Evolutionary conservation across 1,284 basidiomycete species (phyloP).

Genomic region (Austroboletus novae-zelandiae): DNA sequence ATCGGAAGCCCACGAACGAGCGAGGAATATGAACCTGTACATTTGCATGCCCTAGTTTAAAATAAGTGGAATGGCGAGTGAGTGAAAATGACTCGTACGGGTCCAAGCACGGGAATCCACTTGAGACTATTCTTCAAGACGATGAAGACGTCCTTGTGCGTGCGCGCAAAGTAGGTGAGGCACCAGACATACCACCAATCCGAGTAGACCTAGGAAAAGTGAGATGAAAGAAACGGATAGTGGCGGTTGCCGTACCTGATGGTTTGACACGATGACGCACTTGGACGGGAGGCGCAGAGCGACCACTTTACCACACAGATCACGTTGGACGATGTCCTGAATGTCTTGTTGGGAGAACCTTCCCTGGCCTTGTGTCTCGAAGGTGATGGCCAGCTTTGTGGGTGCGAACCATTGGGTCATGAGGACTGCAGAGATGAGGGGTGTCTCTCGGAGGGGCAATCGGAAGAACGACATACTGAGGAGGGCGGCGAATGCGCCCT

Average conservation of each 20-base stretch:
- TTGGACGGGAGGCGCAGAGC: slow-evolving; percentile 73
- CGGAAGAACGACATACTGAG: slow-evolving; percentile 51
- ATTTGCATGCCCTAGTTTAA: slow-evolving; percentile 79
- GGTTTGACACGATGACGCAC: slow-evolving; percentile 78
- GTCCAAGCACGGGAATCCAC: slow-evolving; percentile 86
- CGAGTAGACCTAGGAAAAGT: slow-evolving; percentile 65
- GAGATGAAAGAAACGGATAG: background rate
- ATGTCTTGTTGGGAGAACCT: slow-evolving; percentile 59
- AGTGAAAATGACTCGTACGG: slow-evolving; percentile 54
- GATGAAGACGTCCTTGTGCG: slow-evolving; percentile 78
- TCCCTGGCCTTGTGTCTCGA: slow-evolving; percentile 65
- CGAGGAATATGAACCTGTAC: slow-evolving; percentile 88
- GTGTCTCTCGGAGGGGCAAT: slow-evolving; percentile 2
- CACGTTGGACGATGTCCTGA: slow-evolving; percentile 52
- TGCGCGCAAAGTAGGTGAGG: slow-evolving; percentile 73
- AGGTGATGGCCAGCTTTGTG: slow-evolving; percentile 72
- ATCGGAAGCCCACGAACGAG: slow-evolving; percentile 85
- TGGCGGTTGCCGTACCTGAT: slow-evolving; percentile 54
- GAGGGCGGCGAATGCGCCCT: slow-evolving; percentile 77
- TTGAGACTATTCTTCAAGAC: slow-evolving; percentile 87
- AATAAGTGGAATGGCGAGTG: slow-evolving; percentile 9
- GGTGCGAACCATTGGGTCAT: slow-evolving; percentile 83
- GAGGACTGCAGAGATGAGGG: slow-evolving; percentile 50
- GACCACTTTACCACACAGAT: slow-evolving; percentile 54
- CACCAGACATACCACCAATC: slow-evolving; percentile 96